Evolutionary conservation across 345 rosid genomes (phyloP), one percentile per base, ranked within the genome.

Genomic region (Euphorbia tirucalli): DNA sequence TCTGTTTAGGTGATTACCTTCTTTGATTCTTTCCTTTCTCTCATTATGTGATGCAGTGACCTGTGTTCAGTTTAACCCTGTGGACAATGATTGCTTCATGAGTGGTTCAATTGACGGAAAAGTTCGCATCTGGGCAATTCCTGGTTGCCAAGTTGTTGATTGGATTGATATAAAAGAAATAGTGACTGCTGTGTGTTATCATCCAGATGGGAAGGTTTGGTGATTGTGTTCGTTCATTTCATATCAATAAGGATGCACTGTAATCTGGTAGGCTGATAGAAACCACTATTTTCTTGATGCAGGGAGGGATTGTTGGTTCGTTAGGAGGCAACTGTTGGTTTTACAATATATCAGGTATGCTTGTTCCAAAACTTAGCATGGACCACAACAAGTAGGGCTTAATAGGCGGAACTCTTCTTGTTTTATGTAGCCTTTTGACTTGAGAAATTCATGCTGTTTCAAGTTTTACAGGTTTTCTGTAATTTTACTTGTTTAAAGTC

Each of bases 111-210:
- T 79, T 10, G 92, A 88, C 78, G 90, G 90, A 21, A 88, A 78
- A 79, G 89, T 91, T 61, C 90, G 97, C 32, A 81, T 89, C 66
- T 91, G 97, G 97, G 86, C 88, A 82, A 85, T 85, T 25, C 68
- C 75, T 11, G 56, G 39, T 28, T 79, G 87, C 61, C 83, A 60
- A 66, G 92, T 91, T 71, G 84, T 87, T 63, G 92, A 87, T 77
- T 89, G 85, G 69, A 80, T 86, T 7, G 90, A 87, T 70, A 74
- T 83, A 56, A 83, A 83, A 74, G 91, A 89, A 81, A 89, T 89
- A 67, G 89, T 91, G 68, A 85, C 97, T 65, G 92, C 97, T 22
- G 82, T 88, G 41, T 78, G 87, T 66, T 89, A 87, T 52, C 83
- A 68, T 15, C 88, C 92, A 43, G 82, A 84, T 76, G 97, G 89